Base-by-base conservation (phyloP, 2,329 filamentous ascomycete species). In the Akanthomyces muscarius region DNA sequence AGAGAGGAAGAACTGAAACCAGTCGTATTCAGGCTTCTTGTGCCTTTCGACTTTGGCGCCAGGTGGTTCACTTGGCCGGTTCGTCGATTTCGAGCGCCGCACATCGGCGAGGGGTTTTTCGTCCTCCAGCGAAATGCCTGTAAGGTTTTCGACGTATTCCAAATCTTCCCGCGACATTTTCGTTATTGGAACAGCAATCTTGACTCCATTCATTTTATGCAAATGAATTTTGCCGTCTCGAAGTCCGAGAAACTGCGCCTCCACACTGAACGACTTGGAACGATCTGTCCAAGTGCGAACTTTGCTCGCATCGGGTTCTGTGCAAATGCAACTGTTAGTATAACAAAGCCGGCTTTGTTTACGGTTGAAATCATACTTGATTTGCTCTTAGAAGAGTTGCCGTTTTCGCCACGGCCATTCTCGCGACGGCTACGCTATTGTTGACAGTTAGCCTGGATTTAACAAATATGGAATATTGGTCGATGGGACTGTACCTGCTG, bases 101-200 rank as follows among this genome's bases (percentile, higher is more conserved):
- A 97, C 89, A 69, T 95, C 92, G 6, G 92, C 93, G 54, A 97
- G 79, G 14, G 94, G 94, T 76, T 96, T 97, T 70, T 97, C 92
- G 71, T 98, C 94, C 67, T 98, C 93, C 55, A 98, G 80, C 14
- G 93, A 97, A 56, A 92, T 84, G 42, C 93, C 92, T n/a, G 93
- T 95, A 18, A 86, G 81, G 65, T 85, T 86, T 76, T 99, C 95
- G 62, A 99, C 94, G 70, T 96, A 98, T 76, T 97, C 94, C 45
- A 99, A 82, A 76, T 99, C 95, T 71, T 94, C 90, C 48, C 92
- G 83, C 0, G 94, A 96, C 95, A 99, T 99, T 75, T 99, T 99
- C 45, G 87, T 82, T 33, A 98, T 86, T 2, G 95, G 95, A 4
- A 99, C 95, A 10, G 95, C 95, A 75, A 99, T 99, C 77, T 98